phyloP scores from a whole-genome alignment of 495 filamentous ascomycete species.

The Penicillium odoratum region DNA sequence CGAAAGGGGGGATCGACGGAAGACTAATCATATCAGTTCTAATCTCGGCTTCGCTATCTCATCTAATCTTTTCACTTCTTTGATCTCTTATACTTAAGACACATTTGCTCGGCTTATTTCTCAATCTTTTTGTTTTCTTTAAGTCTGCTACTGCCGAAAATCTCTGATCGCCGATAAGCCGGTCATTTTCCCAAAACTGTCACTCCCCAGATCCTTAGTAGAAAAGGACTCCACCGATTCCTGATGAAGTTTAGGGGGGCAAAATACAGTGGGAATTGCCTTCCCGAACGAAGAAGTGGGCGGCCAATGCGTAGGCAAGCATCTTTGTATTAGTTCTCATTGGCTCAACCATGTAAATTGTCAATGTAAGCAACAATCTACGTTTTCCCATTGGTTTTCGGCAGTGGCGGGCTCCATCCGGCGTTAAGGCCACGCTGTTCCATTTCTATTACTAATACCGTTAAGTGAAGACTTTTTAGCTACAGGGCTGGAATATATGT shows the following conservation, averaged over 20 bases:
- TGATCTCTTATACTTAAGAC: background rate
- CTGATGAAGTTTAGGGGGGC: conserved; percentile 30
- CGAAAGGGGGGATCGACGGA: conserved; percentile 33
- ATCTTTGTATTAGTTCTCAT: conserved; percentile 23
- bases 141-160: background rate
- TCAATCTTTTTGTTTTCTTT: background rate
- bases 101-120: too few species aligned
- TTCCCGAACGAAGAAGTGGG: conserved; percentile 26
- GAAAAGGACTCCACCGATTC: conserved; percentile 32
- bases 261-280: conserved; percentile 26
- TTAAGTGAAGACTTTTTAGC: background rate
- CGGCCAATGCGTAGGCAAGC: conserved; percentile 33
- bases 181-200: conserved; percentile 5
- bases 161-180: conserved; percentile 10
- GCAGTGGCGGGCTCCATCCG: conserved; percentile 11
- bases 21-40: conserved; percentile 22
- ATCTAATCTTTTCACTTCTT: conserved; percentile 20
- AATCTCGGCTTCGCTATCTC: conserved; percentile 18
- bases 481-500: background rate
- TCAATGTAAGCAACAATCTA: conserved; percentile 32
- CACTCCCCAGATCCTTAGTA: conserved; percentile 37
- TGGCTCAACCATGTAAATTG: conserved; percentile 14
- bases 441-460: conserved; percentile 1
- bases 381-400: conserved; percentile 25
- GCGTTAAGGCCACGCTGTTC: conserved; percentile 16